These are phyloP conservation scores for Agrostemma githago DNA, from an alignment of 148 eudicot species.

Conservation along the genomic window DNA sequence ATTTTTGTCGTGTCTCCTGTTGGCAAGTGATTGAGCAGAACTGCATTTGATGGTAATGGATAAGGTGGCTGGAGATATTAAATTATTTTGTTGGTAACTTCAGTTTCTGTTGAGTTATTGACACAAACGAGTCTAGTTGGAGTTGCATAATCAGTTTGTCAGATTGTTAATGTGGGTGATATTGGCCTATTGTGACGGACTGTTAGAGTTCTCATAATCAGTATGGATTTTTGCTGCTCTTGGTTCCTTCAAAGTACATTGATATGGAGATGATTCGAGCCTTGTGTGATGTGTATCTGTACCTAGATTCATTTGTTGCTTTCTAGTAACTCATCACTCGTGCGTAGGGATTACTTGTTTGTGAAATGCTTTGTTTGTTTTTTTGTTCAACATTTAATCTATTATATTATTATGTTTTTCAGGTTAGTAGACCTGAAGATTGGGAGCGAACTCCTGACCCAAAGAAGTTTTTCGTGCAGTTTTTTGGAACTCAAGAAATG, in stretches of 20 bases:
- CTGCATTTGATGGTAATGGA: neutral
- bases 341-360: neutral
- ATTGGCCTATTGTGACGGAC: neutral
- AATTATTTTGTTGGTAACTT: no score
- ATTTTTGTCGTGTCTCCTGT: neutral
- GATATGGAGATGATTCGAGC: neutral
- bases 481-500: constrained; percentile 93
- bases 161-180: neutral
- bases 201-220: neutral
- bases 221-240: neutral
- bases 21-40: neutral
- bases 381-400: neutral
- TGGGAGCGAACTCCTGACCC: constrained; percentile 75
- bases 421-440: constrained; percentile 92
- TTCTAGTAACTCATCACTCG: constrained; percentile 2
- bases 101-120: no score
- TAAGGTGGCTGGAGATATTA: neutral
- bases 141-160: no score
- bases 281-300: neutral
- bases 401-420: constrained; percentile 24
- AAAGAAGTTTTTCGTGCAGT: constrained; percentile 79
- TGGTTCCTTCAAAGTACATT: neutral
- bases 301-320: neutral
- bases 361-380: neutral
- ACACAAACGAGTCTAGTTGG: no score